A percentile compares a stretch with the other conserved stretches of the same genome.
Evolutionary conservation across 2,329 filamentous ascomycete genomes (phyloP).

Genomic region (Colletotrichum horii): DNA sequence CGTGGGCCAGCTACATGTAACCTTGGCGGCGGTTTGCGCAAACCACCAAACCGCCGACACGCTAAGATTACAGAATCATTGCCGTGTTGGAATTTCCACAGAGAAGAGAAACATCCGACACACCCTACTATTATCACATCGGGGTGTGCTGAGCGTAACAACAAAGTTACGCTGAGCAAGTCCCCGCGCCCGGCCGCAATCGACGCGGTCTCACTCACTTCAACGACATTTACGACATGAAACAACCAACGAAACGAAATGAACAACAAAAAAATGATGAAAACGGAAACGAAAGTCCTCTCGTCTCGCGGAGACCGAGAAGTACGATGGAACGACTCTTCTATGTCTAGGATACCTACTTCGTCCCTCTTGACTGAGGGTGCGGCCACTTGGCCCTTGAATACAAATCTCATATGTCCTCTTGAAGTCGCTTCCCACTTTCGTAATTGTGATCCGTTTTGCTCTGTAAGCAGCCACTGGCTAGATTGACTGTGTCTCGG

Average conservation of each 20-base stretch:
- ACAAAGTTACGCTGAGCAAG: neutral
- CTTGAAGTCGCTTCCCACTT: neutral
- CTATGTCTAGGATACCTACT: constrained; percentile 12
- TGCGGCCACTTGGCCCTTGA: constrained; percentile 12
- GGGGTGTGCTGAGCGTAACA: constrained; percentile 8
- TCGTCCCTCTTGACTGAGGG: constrained; percentile 13
- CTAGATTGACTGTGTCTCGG: neutral
- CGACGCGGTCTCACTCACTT: neutral
- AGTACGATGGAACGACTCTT: constrained; percentile 18
- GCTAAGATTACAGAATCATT: neutral
- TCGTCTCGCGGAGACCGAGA: neutral
- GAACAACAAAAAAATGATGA: neutral
- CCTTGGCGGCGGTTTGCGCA: constrained; percentile 14
- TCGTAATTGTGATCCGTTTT: neutral
- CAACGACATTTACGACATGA: neutral
- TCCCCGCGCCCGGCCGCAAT: neutral
- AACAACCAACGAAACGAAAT: neutral
- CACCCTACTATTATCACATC: neutral
- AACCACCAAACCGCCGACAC: constrained; percentile 14
- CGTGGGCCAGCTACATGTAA: constrained; percentile 15
- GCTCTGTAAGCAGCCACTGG: rapidly evolving
- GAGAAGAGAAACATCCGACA: constrained; percentile 8
- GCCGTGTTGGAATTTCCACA: constrained; percentile 9
- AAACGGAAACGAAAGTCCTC: neutral
- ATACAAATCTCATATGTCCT: constrained; percentile 16